Base-by-base conservation (phyloP, 2,329 filamentous ascomycete genomes). In the Aspergillus amoenus region DNA sequence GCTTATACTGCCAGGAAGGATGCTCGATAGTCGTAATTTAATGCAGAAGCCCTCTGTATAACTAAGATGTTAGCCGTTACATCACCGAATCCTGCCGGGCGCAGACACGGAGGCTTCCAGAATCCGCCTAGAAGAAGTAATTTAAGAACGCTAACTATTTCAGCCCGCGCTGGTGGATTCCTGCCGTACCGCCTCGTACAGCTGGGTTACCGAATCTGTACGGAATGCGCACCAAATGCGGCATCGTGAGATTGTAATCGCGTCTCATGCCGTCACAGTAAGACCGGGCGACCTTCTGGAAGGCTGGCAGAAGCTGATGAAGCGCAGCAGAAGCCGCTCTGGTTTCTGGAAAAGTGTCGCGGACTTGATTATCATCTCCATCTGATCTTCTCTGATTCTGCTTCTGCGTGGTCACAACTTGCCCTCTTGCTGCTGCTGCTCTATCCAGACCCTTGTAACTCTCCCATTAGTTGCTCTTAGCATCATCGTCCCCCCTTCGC, bases 221-320 rank as follows among this genome's bases (percentile, higher is more conserved):
- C 12, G 15, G 5, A 37, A 37, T 37, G 34, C 7, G 12, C 12
- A 13, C 34, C 15, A 37, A 37, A 37, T 37, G 15, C 12, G 34
- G 27, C 27, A n/a, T 34, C n/a, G 7, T 15, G n/a, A 15, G 15
- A 12, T n/a, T 8, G 44, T 47, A 53, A 51, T 53, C 57, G 57
- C 27, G 60, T 48, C 57, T 58, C 39, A 34, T 40, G 60, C 59
- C 49, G 59, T 61, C 44, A 47, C 30, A 30, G 30, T 13, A 58
- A 37, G 34, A 55, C 56, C 24, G 47, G 5, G 54, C 58, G 58
- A 64, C 55, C 61, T 66, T 66, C 66, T 64, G 62, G 59, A 63
- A 65, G 64, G 55, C 60, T 61, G 55, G 56, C 42, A 45, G 51
- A 56, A 56, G 51, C 51, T 44, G 55, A 60, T 54, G 52, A 52